These are phyloP conservation scores for Solanum stenotomum DNA, from an alignment of 257 asterid genomes.

Conservation along the genomic window DNA sequence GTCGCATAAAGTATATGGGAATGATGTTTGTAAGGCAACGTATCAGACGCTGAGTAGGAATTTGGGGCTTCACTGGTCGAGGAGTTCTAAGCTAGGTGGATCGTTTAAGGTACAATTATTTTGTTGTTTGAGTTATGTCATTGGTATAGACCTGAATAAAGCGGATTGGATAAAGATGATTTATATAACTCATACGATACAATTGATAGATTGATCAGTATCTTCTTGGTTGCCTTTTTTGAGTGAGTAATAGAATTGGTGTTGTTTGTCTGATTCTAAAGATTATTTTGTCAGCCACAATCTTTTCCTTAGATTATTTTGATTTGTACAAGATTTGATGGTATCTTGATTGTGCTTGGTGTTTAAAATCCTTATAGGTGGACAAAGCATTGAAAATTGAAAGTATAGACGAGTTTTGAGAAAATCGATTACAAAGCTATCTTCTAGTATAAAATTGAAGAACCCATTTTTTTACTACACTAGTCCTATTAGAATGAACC, in stretches of 20 bases:
- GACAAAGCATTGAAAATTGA: too few relatives aligned
- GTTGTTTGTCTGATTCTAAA: background rate
- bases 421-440: too few relatives aligned
- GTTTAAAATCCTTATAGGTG: too few relatives aligned
- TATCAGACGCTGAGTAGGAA: conserved; percentile 59
- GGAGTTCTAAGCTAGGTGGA: conserved; percentile 50
- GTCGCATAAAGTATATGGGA: conserved; percentile 50
- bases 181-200: background rate
- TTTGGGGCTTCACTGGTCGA: conserved; percentile 81
- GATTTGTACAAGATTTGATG: too few relatives aligned
- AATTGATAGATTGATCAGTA: background rate
- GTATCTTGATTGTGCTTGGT: too few relatives aligned
- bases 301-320: too few relatives aligned
- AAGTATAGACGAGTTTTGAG: too few relatives aligned
- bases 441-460: too few relatives aligned
- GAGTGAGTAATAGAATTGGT: too few relatives aligned
- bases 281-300: too few relatives aligned
- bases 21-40: conserved; percentile 54
- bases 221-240: background rate
- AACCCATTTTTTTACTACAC: too few relatives aligned
- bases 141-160: background rate
- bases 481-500: background rate
- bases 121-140: background rate
- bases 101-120: conserved; percentile 58
- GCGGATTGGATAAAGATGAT: background rate